Percentiles rank a stretch among this genome's conserved stretches.
Conservation (phyloP, 2,329 filamentous ascomycete genomes). For the Arthroderma sp. region DNA sequence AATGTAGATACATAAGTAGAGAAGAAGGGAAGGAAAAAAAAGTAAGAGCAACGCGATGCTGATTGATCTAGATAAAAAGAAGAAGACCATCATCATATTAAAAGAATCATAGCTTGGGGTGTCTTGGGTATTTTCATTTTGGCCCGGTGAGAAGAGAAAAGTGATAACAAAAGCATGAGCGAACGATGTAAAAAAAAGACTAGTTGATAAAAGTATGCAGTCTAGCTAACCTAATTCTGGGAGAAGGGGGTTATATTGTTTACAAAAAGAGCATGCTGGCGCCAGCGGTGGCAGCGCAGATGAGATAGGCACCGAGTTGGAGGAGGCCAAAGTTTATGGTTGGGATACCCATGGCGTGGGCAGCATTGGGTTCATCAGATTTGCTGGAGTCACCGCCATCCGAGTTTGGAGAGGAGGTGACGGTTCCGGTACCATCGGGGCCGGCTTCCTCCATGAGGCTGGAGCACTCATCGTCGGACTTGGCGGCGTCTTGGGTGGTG, state of each 20-base stretch:
- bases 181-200: too few relatives aligned
- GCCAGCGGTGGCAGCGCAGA: conserved; percentile 31
- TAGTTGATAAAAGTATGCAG: too few relatives aligned
- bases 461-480: conserved; percentile 25
- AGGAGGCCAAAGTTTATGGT: conserved; percentile 27
- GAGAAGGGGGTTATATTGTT: conserved; percentile 3
- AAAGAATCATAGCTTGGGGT: too few relatives aligned
- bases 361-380: conserved; percentile 17
- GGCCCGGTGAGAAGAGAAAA: too few relatives aligned
- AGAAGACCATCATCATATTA: too few relatives aligned
- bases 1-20: too few relatives aligned
- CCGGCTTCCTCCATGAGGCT: conserved; percentile 28
- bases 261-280: conserved; percentile 37
- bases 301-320: conserved; percentile 32
- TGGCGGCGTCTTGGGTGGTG: conserved; percentile 21
- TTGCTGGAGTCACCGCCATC: conserved; percentile 15
- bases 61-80: too few relatives aligned
- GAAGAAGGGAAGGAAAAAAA: too few relatives aligned
- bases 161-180: too few relatives aligned
- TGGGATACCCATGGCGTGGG: conserved; percentile 16
- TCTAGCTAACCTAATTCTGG: not conserved
- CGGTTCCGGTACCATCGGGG: conserved; percentile 25
- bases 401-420: conserved; percentile 25
- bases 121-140: too few relatives aligned
- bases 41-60: too few relatives aligned